These are phyloP conservation scores for Malus fusca DNA, from an alignment of 306 rosid species.

Conservation along the genomic window DNA sequence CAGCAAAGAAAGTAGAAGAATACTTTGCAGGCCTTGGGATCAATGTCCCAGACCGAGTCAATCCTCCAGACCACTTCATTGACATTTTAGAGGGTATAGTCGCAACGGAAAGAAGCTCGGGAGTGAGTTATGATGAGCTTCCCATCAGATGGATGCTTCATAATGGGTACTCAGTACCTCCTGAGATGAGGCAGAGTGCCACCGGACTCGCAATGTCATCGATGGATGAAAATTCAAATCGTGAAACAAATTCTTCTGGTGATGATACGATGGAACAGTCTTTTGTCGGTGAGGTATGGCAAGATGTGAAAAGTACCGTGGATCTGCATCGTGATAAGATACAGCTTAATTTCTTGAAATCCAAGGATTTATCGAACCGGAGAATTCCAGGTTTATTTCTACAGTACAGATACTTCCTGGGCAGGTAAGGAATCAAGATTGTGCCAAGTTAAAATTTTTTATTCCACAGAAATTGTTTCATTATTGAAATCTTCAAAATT, in stretches of 20 bases:
- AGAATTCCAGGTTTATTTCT: constrained; percentile 64
- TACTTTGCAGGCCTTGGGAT: constrained; percentile 80
- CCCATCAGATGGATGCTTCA: constrained; percentile 91
- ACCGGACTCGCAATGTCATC: constrained; percentile 24
- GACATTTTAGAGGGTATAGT: constrained; percentile 87
- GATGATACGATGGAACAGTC: constrained; percentile 35
- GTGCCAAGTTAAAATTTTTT: constrained; percentile 1
- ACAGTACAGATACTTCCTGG: constrained; percentile 81
- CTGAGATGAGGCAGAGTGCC: constrained; percentile 55
- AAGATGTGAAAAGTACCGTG: constrained; percentile 57
- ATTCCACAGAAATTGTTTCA: neutral
- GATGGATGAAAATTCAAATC: constrained; percentile 16
- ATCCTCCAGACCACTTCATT: constrained; percentile 90
- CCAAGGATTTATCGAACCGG: constrained; percentile 70
- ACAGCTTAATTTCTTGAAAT: constrained; percentile 47
- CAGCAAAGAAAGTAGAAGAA: constrained; percentile 68
- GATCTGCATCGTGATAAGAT: constrained; percentile 62
- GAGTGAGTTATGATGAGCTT: constrained; percentile 50
- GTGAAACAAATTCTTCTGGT: constrained; percentile 28
- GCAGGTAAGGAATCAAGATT: constrained; percentile 42
- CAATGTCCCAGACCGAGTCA: constrained; percentile 68
- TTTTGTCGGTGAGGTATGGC: constrained; percentile 87
- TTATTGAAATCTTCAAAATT: neutral
- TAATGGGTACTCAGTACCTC: constrained; percentile 70
- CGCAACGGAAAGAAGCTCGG: constrained; percentile 40